Conservation (phyloP, 1,284 basidiomycete species). For the Wolfiporia cocos region DNA sequence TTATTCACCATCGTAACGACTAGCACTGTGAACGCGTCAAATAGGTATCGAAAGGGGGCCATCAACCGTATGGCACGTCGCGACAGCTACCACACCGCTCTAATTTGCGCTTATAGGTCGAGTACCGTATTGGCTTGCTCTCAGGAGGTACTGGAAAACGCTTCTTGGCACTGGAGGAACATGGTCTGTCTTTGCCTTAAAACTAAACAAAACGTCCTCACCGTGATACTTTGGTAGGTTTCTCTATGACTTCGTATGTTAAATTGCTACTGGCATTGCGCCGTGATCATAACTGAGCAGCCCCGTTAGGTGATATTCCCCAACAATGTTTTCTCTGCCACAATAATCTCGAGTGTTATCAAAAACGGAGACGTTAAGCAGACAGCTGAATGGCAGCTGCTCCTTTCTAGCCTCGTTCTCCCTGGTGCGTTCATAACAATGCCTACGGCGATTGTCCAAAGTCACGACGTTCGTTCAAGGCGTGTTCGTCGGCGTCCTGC, state of each 20-base stretch:
- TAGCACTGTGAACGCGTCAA: too few species aligned
- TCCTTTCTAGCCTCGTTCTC: conserved; percentile 61
- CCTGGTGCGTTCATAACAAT: conserved; percentile 41
- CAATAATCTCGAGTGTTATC: conserved; percentile 56
- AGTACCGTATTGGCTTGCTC: conserved; percentile 58
- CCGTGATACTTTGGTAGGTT: too few species aligned
- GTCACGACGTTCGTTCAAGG: conserved; percentile 21
- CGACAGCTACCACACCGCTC: conserved; percentile 4
- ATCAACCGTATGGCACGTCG: conserved; percentile 45
- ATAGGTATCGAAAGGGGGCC: conserved; percentile 46
- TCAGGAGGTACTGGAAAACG: conserved; percentile 64
- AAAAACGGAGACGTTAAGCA: conserved; percentile 44
- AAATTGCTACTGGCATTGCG: too few species aligned
- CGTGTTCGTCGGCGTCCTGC: conserved; percentile 48
- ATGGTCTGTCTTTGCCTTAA: too few species aligned
- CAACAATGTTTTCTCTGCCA: conserved; percentile 59
- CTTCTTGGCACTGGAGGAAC: conserved; percentile 68
- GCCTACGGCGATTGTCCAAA: background rate
- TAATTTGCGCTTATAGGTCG: conserved; percentile 36
- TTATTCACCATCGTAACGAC: background rate
- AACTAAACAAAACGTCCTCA: too few species aligned
- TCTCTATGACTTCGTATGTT: conserved; percentile 63
- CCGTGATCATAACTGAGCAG: too few species aligned
- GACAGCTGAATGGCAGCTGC: conserved; percentile 68
- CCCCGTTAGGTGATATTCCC: conserved; percentile 64